These are phyloP conservation scores for Penicillium subrubescens DNA, from an alignment of 495 filamentous ascomycete species.

Conservation along the genomic window DNA sequence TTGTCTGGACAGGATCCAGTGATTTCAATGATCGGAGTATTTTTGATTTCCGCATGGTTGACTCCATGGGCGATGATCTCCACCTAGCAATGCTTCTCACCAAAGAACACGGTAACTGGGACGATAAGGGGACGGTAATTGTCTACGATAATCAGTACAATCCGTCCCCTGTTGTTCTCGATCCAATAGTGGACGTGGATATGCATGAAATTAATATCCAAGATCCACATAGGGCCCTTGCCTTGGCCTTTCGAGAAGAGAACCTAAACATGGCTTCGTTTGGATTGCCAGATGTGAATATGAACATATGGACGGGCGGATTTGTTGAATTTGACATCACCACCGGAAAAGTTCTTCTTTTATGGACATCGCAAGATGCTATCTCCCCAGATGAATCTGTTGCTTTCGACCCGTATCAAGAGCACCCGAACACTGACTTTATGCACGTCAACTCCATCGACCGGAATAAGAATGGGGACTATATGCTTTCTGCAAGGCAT, in stretches of 20 bases:
- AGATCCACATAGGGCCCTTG: slow-evolving; percentile 37
- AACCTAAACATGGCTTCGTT: slow-evolving; percentile 37
- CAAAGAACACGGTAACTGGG: slow-evolving; percentile 12
- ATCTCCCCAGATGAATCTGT: slow-evolving; percentile 32
- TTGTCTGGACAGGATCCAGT: slow-evolving; percentile 35
- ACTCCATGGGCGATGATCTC: slow-evolving; percentile 33
- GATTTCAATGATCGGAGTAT: slow-evolving; percentile 30
- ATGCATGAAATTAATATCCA: slow-evolving; percentile 51
- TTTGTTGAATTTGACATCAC: slow-evolving; percentile 46
- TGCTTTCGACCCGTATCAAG: slow-evolving; percentile 5
- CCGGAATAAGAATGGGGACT: slow-evolving; percentile 54
- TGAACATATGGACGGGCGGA: slow-evolving; percentile 33
- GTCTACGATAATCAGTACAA: slow-evolving; percentile 33
- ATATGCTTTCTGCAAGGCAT: slow-evolving; percentile 57
- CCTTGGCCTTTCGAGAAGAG: slow-evolving; percentile 44
- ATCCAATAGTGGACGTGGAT: slow-evolving; percentile 26
- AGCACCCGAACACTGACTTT: slow-evolving; percentile 49
- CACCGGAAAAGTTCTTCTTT: slow-evolving; percentile 39
- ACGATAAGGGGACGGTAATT: slow-evolving; percentile 23
- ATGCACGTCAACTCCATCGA: slow-evolving; percentile 63
- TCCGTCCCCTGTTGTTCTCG: slow-evolving; percentile 35
- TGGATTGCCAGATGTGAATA: slow-evolving; percentile 32
- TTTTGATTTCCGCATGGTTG: slow-evolving; percentile 37
- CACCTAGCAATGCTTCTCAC: slow-evolving; percentile 44
- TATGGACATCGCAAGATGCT: slow-evolving; percentile 46